Conservation (phyloP, 371 early-diverging fungal genomes). For the Circinella minor region DNA sequence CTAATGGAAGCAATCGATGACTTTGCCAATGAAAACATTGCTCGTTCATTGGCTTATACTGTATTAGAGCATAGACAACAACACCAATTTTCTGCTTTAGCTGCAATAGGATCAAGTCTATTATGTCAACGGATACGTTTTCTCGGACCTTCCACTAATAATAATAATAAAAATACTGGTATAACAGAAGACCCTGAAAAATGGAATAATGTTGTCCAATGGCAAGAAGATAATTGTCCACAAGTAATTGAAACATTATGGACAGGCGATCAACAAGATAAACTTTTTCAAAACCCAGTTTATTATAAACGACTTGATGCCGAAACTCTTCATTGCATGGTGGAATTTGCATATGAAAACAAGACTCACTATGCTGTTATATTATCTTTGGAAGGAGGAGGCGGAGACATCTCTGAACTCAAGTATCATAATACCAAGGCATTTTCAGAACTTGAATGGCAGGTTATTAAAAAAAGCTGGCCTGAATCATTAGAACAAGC, state of each 20-base stretch:
- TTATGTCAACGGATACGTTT: slow-evolving; percentile 43
- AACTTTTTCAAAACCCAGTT: slow-evolving; percentile 38
- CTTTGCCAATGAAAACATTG: slow-evolving; percentile 53
- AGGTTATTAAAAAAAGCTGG: slow-evolving; percentile 36
- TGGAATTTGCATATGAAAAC: slow-evolving; percentile 38
- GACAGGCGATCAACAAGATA: slow-evolving; percentile 24
- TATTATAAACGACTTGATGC: slow-evolving; percentile 53
- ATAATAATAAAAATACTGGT: neutral
- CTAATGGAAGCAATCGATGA: slow-evolving; percentile 59
- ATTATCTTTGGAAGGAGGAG: slow-evolving; percentile 30
- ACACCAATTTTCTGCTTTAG: slow-evolving; percentile 32
- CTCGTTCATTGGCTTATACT: slow-evolving; percentile 49
- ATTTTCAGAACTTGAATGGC: slow-evolving; percentile 43
- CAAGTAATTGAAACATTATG: slow-evolving; percentile 38
- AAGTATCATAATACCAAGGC: slow-evolving; percentile 54
- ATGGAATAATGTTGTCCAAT: slow-evolving; percentile 42
- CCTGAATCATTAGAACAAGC: slow-evolving; percentile 37
- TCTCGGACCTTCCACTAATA: slow-evolving; percentile 18
- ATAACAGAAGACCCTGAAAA: slow-evolving; percentile 16
- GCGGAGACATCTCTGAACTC: slow-evolving; percentile 41
- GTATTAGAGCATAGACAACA: slow-evolving; percentile 43
- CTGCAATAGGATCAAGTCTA: slow-evolving; percentile 38
- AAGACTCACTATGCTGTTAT: slow-evolving; percentile 41
- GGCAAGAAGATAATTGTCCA: slow-evolving; percentile 47
- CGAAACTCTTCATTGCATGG: slow-evolving; percentile 41